Base-by-base conservation (phyloP, 2,329 filamentous ascomycete genomes). In the Trichophyton equinum region DNA sequence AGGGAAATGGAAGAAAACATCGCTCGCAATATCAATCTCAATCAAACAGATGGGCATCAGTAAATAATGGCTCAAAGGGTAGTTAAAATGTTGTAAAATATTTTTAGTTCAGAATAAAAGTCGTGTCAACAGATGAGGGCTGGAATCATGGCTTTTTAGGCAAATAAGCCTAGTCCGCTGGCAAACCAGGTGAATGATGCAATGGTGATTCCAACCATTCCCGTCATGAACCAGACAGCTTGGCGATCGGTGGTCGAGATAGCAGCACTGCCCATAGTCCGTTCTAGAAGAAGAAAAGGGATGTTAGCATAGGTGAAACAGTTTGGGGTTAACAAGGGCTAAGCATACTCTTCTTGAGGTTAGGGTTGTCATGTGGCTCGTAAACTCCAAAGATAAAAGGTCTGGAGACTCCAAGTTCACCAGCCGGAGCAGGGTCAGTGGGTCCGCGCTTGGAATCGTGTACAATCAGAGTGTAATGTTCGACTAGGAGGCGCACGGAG, bases 331-430 rank as follows among this genome's bases (percentile, higher is more conserved):
- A 30, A 7, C 13, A 25, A 40, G 18, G n/a, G 2, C 20, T 25
- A 15, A 40, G 40, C 55, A 4, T 74, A 82, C 81, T 75, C 51
- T 69, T 75, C 51, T 69, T 66, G 61, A 80, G 74, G 5, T 79
- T 75, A 4, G 75, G 78, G 68, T 82, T 80, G 3, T 75, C 61
- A 70, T 81, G 80, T 47, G 79, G 77, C 27, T 69, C 68, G 69
- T 87, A 87, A 81, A 87, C 84, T 63, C 81, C 84, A 67, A 87
- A 87, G 4, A 70, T 74, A 67, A 79, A 81, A 15, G 78, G 75
- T 61, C 75, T 77, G 67, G 75, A 79, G 1, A 77, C 74, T 15
- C 73, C 76, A 49, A 87, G 70, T 67, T 84, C 78, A 4, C 85
- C 85, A 0, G 84, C 75, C 13, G 68, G 70, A 1, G 83, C 73